These are phyloP conservation scores for Periconia sp. DNA, from an alignment of 2,329 filamentous ascomycete species.

Conservation along the genomic window DNA sequence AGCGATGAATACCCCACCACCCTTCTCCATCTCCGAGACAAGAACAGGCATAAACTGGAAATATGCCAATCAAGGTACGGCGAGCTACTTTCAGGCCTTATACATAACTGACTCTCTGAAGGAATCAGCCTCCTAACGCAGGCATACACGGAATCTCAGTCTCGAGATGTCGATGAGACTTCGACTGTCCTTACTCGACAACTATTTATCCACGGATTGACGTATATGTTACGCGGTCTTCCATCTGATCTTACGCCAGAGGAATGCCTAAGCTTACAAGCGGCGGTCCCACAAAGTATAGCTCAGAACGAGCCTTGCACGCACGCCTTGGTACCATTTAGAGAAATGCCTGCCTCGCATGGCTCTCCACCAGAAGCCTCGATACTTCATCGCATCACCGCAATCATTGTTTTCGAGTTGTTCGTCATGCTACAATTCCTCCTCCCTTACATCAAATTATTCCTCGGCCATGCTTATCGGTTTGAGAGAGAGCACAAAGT, in stretches of 20 bases:
- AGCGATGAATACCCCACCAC: slow-evolving; percentile 24
- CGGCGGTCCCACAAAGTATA: slow-evolving; percentile 54
- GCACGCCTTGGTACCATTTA: slow-evolving; percentile 22
- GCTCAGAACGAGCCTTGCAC: slow-evolving; percentile 15
- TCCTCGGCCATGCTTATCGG: slow-evolving; percentile 61
- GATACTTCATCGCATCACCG: slow-evolving; percentile 65
- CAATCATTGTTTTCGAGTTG: slow-evolving; percentile 61
- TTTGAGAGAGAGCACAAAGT: slow-evolving; percentile 73
- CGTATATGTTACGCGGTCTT: slow-evolving; percentile 68
- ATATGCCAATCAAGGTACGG: slow-evolving; percentile 57
- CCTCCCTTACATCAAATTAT: slow-evolving; percentile 64
- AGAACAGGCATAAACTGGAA: slow-evolving; percentile 57
- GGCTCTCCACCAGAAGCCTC: slow-evolving; percentile 45
- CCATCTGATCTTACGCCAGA: slow-evolving; percentile 62
- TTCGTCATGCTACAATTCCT: slow-evolving; percentile 67
- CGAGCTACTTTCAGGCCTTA: not conserved
- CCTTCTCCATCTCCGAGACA: slow-evolving; percentile 31
- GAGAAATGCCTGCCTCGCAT: slow-evolving; percentile 10
- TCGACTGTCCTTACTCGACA: slow-evolving; percentile 61
- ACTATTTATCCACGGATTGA: slow-evolving; percentile 68
- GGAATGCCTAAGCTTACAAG: slow-evolving; percentile 60
- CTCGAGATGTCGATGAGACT: slow-evolving; percentile 34
- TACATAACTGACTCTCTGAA: slow-evolving; percentile 26
- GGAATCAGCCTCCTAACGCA: slow-evolving; percentile 56
- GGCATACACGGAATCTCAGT: slow-evolving; percentile 53